A percentile compares a stretch with the other conserved stretches of the same genome.
Conservation (phyloP, 2,329 filamentous ascomycete species). For the Ophiostoma perfectum region DNA sequence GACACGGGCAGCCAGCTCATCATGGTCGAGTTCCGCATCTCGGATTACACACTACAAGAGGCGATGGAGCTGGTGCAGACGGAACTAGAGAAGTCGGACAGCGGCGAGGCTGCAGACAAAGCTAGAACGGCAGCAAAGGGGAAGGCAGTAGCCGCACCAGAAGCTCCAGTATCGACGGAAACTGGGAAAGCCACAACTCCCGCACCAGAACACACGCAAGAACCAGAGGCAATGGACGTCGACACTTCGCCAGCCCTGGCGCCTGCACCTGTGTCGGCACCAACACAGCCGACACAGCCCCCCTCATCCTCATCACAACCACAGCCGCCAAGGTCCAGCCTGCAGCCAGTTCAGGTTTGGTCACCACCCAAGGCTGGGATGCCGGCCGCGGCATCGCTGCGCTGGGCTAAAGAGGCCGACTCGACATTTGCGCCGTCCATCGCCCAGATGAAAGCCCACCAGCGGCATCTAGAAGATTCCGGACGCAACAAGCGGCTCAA, state of each 20-base stretch:
- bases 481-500: constrained; percentile 70
- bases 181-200: not conserved
- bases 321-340: constrained; percentile 24
- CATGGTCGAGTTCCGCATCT: constrained; percentile 68
- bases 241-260: not conserved
- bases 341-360: constrained; percentile 63
- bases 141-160: not conserved
- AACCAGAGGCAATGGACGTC: not conserved
- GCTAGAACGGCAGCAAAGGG: not conserved
- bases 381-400: constrained; percentile 60
- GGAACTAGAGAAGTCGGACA: constrained; percentile 59
- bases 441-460: constrained; percentile 69
- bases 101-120: constrained; percentile 28
- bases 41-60: constrained; percentile 72
- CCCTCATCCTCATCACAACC: not conserved
- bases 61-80: constrained; percentile 69
- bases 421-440: constrained; percentile 71
- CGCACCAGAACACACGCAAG: not conserved
- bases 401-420: constrained; percentile 45
- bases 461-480: constrained; percentile 57
- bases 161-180: not conserved
- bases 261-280: constrained; percentile 1
- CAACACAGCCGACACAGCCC: not conserved
- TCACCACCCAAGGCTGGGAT: constrained; percentile 60
- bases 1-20: constrained; percentile 78